Evolutionary conservation across 2,329 filamentous ascomycete species (phyloP).

Genomic region (Pseudocercospora musae): DNA sequence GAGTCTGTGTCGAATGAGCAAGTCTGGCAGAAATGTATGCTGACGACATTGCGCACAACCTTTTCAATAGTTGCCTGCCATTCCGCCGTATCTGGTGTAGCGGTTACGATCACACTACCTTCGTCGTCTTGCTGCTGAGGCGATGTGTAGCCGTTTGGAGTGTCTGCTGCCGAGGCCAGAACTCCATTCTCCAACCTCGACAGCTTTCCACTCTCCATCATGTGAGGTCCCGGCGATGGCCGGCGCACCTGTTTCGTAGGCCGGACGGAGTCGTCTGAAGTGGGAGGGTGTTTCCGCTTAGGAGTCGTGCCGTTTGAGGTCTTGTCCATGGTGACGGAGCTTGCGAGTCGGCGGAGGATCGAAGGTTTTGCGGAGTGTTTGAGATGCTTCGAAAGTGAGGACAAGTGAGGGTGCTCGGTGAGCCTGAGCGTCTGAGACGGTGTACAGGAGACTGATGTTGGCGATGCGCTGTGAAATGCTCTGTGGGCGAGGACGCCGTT

Average conservation of each 20-base stretch:
- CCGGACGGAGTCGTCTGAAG: constrained; percentile 30
- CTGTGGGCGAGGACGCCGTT: not conserved
- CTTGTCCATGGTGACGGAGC: constrained; percentile 23
- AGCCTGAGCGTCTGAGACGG: not conserved
- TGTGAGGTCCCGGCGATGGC: constrained; percentile 20
- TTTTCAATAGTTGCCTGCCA: constrained; percentile 96
- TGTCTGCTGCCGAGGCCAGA: constrained; percentile 30
- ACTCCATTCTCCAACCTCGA: constrained; percentile 29
- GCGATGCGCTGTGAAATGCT: not conserved
- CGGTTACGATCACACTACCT: constrained; percentile 42
- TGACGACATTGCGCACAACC: constrained; percentile 92
- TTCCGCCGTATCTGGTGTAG: constrained; percentile 66
- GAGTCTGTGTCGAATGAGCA: constrained; percentile 97
- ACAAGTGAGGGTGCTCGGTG: not conserved
- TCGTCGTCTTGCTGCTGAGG: constrained; percentile 47
- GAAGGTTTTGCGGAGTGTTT: not conserved
- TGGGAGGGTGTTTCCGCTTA: constrained; percentile 39
- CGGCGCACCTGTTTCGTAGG: constrained; percentile 36
- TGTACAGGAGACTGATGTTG: not conserved
- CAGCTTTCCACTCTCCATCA: constrained; percentile 23
- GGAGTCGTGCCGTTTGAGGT: constrained; percentile 18
- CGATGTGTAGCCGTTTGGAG: constrained; percentile 35
- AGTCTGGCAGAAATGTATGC: constrained; percentile 98
- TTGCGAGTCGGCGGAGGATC: not conserved
- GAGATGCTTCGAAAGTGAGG: not conserved